Conservation (phyloP, 2,329 filamentous ascomycete genomes). For the Venturia oleaginea region DNA sequence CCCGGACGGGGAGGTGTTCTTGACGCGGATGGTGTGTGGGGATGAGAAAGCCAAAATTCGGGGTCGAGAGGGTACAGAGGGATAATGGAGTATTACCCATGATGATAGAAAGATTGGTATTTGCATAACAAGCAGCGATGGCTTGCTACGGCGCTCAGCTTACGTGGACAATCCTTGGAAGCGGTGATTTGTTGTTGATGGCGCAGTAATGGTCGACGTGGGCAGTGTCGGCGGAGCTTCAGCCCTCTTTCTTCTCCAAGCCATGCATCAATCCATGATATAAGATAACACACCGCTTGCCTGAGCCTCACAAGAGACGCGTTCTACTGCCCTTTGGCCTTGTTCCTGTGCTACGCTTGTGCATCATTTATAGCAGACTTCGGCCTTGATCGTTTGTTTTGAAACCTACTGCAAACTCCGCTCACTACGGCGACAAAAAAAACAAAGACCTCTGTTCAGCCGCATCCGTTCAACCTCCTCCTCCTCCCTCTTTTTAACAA, state of each 20-base stretch:
- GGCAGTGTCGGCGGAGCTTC: slow-evolving; percentile 1
- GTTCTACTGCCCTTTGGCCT: neutral
- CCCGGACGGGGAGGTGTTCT: neutral
- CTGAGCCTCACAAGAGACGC: neutral
- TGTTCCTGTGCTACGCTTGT: neutral
- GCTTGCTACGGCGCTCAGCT: neutral
- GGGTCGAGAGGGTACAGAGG: neutral
- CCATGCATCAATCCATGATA: neutral
- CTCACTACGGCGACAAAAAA: neutral
- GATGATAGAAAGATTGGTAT: neutral
- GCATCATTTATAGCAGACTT: slow-evolving; percentile 4
- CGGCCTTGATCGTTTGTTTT: neutral
- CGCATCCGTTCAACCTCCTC: neutral
- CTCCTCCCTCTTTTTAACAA: neutral
- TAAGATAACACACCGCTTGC: slow-evolving; percentile 4
- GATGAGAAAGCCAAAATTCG: neutral
- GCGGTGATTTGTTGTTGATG: neutral
- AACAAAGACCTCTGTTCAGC: neutral
- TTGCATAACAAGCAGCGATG: neutral
- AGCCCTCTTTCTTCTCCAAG: neutral
- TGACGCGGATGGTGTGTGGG: neutral
- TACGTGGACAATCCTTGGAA: slow-evolving; percentile 3
- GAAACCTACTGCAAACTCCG: neutral
- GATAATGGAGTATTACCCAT: neutral
- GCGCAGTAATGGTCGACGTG: neutral